These are phyloP conservation scores for Euryodendron excelsum DNA, from an alignment of 148 eudicot species.

Conservation along the genomic window DNA sequence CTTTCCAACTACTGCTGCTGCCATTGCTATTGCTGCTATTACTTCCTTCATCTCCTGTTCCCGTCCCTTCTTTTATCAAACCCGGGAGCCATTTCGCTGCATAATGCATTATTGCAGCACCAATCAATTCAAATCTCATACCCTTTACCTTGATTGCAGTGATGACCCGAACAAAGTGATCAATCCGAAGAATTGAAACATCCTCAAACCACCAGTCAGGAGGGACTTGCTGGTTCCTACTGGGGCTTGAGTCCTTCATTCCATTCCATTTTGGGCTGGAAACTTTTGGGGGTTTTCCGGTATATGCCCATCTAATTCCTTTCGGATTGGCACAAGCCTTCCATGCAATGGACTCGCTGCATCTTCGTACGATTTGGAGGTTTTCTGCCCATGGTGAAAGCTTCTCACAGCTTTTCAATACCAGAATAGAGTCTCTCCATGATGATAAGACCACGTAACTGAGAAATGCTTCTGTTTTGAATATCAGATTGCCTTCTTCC, in stretches of 20 bases:
- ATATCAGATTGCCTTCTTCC: conserved; percentile 96
- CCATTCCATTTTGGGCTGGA: conserved; percentile 88
- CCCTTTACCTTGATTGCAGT: conserved; percentile 98
- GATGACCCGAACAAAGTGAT: conserved; percentile 92
- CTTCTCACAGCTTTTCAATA: conserved; percentile 79
- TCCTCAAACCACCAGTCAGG: conserved; percentile 99
- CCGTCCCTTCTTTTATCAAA: conserved; percentile 51
- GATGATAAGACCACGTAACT: conserved; percentile 91
- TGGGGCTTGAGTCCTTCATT: conserved; percentile 65
- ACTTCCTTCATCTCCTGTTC: conserved; percentile 30
- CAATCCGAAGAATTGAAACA: conserved; percentile 77
- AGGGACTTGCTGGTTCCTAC: conserved; percentile 56
- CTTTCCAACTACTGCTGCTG: conserved; percentile 52
- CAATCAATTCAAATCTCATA: conserved; percentile 80
- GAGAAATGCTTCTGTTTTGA: conserved; percentile 95
- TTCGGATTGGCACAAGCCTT: conserved; percentile 95
- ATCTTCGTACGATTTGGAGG: conserved; percentile 89
- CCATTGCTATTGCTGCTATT: conserved; percentile 32
- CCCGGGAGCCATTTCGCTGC: conserved; percentile 86
- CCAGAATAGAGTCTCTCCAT: conserved; percentile 92
- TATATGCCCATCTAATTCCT: conserved; percentile 84
- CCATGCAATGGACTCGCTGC: conserved; percentile 98
- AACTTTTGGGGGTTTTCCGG: conserved; percentile 52
- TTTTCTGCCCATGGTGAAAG: conserved; percentile 99
- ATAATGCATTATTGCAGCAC: conserved; percentile 78